These are phyloP conservation scores for Schoenoplectus triqueter DNA, from an alignment of 202 grass and related monocot genomes.

Conservation along the genomic window DNA sequence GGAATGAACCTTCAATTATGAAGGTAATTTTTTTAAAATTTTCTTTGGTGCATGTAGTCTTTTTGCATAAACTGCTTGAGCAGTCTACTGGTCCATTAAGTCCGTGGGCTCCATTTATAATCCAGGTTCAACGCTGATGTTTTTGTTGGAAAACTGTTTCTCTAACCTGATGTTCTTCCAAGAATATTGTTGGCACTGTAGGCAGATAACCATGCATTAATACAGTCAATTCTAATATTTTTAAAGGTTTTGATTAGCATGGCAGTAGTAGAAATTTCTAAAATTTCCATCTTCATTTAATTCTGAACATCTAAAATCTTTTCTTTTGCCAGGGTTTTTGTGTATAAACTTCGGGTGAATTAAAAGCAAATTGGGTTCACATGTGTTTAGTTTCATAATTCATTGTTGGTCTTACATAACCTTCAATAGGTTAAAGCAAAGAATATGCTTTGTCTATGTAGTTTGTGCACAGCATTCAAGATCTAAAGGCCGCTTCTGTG, in stretches of 20 bases:
- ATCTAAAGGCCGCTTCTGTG: conserved; percentile 55
- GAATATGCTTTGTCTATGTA: conserved; percentile 43
- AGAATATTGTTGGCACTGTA: background rate
- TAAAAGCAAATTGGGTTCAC: background rate
- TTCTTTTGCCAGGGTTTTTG: background rate
- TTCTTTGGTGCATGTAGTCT: conserved; percentile 8
- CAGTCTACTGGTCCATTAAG: conserved; percentile 1
- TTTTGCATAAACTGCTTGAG: background rate
- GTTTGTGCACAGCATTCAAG: conserved; percentile 73
- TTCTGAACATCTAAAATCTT: background rate
- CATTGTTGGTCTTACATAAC: background rate
- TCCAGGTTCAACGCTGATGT: background rate
- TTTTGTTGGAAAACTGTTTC: background rate
- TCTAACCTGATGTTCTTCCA: background rate
- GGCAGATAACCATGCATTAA: background rate
- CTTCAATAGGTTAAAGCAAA: conserved; percentile 18
- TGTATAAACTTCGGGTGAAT: background rate
- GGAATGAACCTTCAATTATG: conserved; percentile 74
- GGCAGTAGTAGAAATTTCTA: background rate
- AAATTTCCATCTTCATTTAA: background rate
- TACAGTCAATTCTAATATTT: background rate
- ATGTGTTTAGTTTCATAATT: conserved; percentile 14
- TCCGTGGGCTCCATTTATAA: background rate
- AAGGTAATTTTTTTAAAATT: conserved; percentile 51
- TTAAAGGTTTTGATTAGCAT: conserved; percentile 8